Evolutionary conservation across 257 asterid species (phyloP), one percentile per base, ranked within the genome.

Genomic region (Rhazya stricta): DNA sequence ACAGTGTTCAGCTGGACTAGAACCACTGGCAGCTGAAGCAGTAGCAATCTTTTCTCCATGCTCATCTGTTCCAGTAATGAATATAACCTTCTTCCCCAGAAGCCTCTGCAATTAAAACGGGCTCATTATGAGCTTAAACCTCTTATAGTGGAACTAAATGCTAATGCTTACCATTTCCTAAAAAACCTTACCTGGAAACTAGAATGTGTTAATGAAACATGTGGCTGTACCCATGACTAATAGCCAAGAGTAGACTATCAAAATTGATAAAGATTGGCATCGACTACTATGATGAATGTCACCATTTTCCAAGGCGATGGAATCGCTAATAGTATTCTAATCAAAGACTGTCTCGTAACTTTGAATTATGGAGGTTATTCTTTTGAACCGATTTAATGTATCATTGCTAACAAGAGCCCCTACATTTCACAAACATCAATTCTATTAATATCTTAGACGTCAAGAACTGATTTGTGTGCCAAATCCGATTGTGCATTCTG

Each of bases 31-130:
- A 80, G 88, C 91, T 29, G 97, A 96, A 34, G 99, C 96, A 74
- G 73, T 84, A 67, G 99, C 95, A 82, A 94, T 94, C 89, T 94
- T 94, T 61, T 94, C 99, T 2, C 99, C 99, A 42, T 92, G 99
- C 84, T 94, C 99, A 61, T 94, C 99, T 7, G 99, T 94, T 77
- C 99, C 99, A 23, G 99, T 92, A 74, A 92, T 79, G 67, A 92
- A 94, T 76, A 90, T 82, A 79, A 94, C 97, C 83, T 88, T 89
- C 85, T 86, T 94, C 61, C 88, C 96, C 0, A 80, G 77, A 83
- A 94, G 97, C 86, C 99, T 90, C 99, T 94, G 83, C 75, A 73
- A 72, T 71, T 67, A 53, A 80, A 57, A 72, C 41, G 79, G 16
- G 15, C 41, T 41, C 68, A 75, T 68, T 19, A 37, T 66, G 4